Evolutionary conservation across 208 protist genomes (phyloP), one percentile per base, ranked within the genome.

Genomic region (Acanthamoeba castellanii): DNA sequence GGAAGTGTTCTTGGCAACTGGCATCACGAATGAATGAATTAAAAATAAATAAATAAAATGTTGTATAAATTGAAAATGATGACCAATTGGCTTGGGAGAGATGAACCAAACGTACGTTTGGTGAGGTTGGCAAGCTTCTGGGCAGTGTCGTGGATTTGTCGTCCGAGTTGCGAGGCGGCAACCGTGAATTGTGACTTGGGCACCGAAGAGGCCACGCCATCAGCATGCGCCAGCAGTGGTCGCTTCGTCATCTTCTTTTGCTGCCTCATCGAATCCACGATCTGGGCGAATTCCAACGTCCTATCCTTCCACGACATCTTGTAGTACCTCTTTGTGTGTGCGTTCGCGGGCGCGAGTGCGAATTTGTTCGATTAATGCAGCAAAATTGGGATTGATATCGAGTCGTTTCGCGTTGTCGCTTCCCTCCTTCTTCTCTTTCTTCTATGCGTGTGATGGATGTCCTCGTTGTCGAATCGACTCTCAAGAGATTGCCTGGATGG

Each of bases 291-390:
- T 61, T 88, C 81, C 81, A 88, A 88, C 81, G 81, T 61, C 52
- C 81, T 88, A 88, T 88, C 81, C 47, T 88, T 88, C 47, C 42
- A 88, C 30, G 81, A 88, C 81, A 88, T 88, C 22, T 66, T 66
- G 59, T 66, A 27, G 59, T 9, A 25, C 14, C 22, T 9, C 20
- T 76, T 18, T 42, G 2, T 76, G 37, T 42, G 37, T 57, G 4
- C 16, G 50, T 57, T 3, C 50, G 9, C 50, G 50, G 4, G 9
- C 50, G 50, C 50, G 9, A 57, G 16, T 57, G 50, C 50, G 59
- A 66, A 66, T 30, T 8, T 66, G 50, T 11, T 57, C 50, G 50
- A 57, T 57, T 57, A 18, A 57, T 11, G 50, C 9, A 57, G 16
- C 50, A 57, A 57, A 57, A 57, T 57, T 57, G 50, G 1, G 55